Base-by-base conservation (phyloP, 108 stramenopile species). In the Pseudonitzschia delicatissima region DNA sequence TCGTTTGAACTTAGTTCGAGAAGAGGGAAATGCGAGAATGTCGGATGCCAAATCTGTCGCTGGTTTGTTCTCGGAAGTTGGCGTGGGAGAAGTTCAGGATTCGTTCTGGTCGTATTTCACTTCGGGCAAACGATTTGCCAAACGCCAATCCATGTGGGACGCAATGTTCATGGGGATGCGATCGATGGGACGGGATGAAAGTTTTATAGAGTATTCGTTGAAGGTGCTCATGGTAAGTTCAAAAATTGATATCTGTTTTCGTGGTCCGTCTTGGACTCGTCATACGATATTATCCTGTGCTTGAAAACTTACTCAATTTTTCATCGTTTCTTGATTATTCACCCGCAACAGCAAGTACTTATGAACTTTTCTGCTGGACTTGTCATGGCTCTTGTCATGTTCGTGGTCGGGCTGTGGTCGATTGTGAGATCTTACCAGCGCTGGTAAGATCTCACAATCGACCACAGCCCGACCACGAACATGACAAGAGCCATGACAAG, bases 111-210 rank as follows among this genome's bases (percentile, higher is more conserved):
- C 74, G 5, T 92, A 92, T 62, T 91, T 92, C 59, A n/a, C 67
- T 12, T n/a, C 57, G 3, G 93, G 90, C 29, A 92, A 91, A 63
- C 76, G 80, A 67, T 92, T 95, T 77, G 93, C 93, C 34, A 92
- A 90, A 65, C 76, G 94, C 36, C 94, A 92, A 71, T 76, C 62
- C 20, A 91, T 90, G 91, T 95, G 90, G 89, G 94, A 95, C 76
- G 85, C 85, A 53, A 76, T 95, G 82, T 87, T 79, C 64, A 87
- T 92, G 72, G 91, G 91, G 27, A 86, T 95, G 62, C 77, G 94
- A 40, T 55, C 59, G 34, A 92, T 92, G 86, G 77, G 88, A 59
- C 63, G 78, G 51, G 72, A 77, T 57, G 93, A 94, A 62, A 74
- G 51, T 32, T 68, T 77, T 65, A 69, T 87, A n/a, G 89, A 95